Evolutionary conservation across 306 rosid genomes (phyloP).

Genomic region (Citrullus amarus): DNA sequence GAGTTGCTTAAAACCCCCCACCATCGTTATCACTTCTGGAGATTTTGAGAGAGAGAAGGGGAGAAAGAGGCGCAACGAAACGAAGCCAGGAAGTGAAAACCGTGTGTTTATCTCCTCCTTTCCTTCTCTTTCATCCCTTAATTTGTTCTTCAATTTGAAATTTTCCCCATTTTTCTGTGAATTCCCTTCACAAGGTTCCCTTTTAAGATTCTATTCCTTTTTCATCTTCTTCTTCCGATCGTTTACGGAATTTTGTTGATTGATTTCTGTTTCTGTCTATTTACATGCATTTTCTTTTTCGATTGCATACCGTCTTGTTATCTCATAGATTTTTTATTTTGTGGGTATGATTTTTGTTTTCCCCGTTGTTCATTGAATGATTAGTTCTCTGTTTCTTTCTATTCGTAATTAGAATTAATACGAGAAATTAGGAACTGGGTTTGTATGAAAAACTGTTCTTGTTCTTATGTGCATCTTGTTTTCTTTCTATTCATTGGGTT

Average conservation of each 20-base stretch:
- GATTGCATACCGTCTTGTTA: neutral
- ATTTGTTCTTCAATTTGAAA: neutral
- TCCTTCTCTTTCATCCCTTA: neutral
- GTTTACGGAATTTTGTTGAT: neutral
- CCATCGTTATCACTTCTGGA: neutral
- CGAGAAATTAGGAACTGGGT: neutral
- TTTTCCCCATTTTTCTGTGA: neutral
- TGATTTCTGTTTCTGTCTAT: neutral
- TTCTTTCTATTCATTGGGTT: neutral
- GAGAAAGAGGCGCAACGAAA: neutral
- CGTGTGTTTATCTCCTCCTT: slow-evolving; percentile 2
- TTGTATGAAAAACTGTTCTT: neutral
- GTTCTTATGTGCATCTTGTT: neutral
- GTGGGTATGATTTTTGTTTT: neutral
- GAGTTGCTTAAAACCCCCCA: slow-evolving; percentile 5
- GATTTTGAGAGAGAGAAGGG: neutral
- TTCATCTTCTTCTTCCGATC: neutral
- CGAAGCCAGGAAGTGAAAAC: neutral
- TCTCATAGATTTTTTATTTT: too few relatives aligned
- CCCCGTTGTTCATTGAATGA: neutral
- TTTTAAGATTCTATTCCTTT: neutral
- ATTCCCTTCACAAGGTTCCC: neutral
- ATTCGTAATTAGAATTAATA: neutral
- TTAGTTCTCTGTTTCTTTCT: neutral
- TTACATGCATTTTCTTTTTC: neutral